phyloP scores from a whole-genome alignment of 805 yeast genomes.

The Myxozyma nipponensis region DNA sequence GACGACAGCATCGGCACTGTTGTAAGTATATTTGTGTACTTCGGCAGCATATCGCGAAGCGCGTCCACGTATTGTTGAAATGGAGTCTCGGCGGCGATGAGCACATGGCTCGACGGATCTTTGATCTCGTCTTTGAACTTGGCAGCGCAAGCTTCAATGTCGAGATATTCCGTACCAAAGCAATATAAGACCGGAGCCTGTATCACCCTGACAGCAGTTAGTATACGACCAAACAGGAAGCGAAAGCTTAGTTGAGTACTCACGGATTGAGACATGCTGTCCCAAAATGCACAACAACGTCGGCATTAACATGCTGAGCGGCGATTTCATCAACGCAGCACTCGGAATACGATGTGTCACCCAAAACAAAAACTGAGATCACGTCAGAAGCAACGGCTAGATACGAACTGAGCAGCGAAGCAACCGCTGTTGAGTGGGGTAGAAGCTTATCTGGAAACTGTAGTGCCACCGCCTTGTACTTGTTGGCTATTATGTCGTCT shows the following conservation, averaged over 20 bases:
- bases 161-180: constrained; percentile 64
- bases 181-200: constrained; percentile 73
- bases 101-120: constrained; percentile 39
- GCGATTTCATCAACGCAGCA: constrained; percentile 98
- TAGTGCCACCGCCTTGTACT: constrained; percentile 53
- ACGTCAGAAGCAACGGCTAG: background rate
- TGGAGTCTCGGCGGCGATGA: constrained; percentile 37
- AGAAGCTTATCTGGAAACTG: constrained; percentile 87
- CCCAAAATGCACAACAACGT: constrained; percentile 86
- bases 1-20: constrained; percentile 17
- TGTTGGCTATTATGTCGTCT: constrained; percentile 28
- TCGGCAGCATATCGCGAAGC: constrained; percentile 3
- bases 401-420: constrained; percentile 38
- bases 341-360: constrained; percentile 92
- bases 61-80: constrained; percentile 19
- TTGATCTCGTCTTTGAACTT: constrained; percentile 45
- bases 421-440: constrained; percentile 71
- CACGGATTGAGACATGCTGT: constrained; percentile 85
- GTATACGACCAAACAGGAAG: background rate
- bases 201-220: constrained; percentile 41
- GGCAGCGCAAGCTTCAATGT: constrained; percentile 40
- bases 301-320: constrained; percentile 85
- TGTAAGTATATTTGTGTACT: constrained; percentile 18
- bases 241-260: background rate
- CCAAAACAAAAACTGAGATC: constrained; percentile 66